phyloP scores from a whole-genome alignment of 805 yeast species.

The Ogataea minuta region DNA sequence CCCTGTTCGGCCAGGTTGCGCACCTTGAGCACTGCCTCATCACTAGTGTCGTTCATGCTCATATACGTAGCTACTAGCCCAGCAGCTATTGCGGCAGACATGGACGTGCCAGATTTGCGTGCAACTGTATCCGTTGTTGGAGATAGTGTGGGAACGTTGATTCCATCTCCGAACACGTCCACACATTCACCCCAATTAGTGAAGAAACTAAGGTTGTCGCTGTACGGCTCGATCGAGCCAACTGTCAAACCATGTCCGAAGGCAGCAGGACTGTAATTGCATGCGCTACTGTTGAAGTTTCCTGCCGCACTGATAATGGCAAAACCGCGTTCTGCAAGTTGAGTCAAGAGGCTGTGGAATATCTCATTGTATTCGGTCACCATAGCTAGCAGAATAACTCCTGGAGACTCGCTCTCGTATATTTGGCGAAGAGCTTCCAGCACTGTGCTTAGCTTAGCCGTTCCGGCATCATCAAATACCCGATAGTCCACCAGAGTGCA shows the following conservation, averaged over 20 bases:
- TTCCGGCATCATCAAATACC: constrained; percentile 39
- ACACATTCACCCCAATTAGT: constrained; percentile 54
- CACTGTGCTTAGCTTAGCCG: constrained; percentile 35
- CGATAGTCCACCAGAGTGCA: constrained; percentile 43
- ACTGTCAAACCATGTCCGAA: constrained; percentile 40
- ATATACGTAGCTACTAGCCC: constrained; percentile 45
- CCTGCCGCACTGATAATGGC: constrained; percentile 52
- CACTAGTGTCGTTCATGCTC: constrained; percentile 38
- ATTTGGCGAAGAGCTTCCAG: constrained; percentile 32
- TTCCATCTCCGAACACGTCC: constrained; percentile 51
- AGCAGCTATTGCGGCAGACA: constrained; percentile 45
- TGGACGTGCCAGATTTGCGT: constrained; percentile 47
- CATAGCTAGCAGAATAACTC: constrained; percentile 40
- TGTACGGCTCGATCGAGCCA: constrained; percentile 38
- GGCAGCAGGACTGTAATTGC: constrained; percentile 47
- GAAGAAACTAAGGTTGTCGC: constrained; percentile 37
- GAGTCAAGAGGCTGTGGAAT: constrained; percentile 44
- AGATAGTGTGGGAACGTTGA: constrained; percentile 42
- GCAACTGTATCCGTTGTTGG: constrained; percentile 32
- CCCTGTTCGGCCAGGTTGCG: constrained; percentile 19
- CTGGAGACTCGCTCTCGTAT: constrained; percentile 31
- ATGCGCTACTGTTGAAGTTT: constrained; percentile 43
- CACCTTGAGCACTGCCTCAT: constrained; percentile 34
- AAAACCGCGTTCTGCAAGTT: constrained; percentile 40
- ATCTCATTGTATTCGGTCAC: constrained; percentile 37